Conservation (phyloP, 2,329 filamentous ascomycete genomes). For the Hymenoscyphus repandus region DNA sequence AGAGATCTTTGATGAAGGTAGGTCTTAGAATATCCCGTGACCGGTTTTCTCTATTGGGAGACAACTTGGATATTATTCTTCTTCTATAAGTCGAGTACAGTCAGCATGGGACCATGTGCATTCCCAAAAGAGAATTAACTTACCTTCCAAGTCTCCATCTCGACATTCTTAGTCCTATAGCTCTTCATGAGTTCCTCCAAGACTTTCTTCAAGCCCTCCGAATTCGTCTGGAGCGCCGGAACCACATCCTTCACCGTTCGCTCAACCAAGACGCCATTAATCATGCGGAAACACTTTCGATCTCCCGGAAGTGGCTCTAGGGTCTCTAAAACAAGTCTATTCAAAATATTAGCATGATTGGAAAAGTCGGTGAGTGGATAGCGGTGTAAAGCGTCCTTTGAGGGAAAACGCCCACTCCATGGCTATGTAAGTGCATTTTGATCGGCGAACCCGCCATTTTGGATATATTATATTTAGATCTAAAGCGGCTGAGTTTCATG, state of each 20-base stretch:
- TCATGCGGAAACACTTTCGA: slow-evolving; percentile 97
- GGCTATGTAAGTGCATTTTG: background rate
- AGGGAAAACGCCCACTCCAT: background rate
- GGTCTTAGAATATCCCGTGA: background rate
- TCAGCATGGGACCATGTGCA: slow-evolving; percentile 13
- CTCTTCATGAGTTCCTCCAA: slow-evolving; percentile 93
- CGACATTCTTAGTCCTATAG: slow-evolving; percentile 90
- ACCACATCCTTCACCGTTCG: slow-evolving; percentile 89
- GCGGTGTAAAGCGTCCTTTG: background rate
- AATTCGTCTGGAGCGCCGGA: slow-evolving; percentile 86
- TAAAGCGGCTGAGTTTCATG: background rate
- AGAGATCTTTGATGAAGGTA: too few species aligned
- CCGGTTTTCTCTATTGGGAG: slow-evolving; percentile 52
- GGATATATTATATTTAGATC: background rate
- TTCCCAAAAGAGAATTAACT: slow-evolving; percentile 27
- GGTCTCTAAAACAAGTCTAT: slow-evolving; percentile 83
- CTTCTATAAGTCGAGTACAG: slow-evolving; percentile 50
- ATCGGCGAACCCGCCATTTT: background rate
- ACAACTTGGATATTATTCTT: slow-evolving; percentile 88
- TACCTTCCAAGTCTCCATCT: slow-evolving; percentile 99
- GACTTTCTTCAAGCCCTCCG: slow-evolving; percentile 89
- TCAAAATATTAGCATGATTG: background rate
- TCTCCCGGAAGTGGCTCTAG: slow-evolving; percentile 75
- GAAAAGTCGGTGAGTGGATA: slow-evolving; percentile 6
- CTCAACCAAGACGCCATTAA: slow-evolving; percentile 94